Evolutionary conservation across 2,329 filamentous ascomycete genomes (phyloP), one percentile per base, ranked within the genome.

Genomic region (Penicillium sp.): DNA sequence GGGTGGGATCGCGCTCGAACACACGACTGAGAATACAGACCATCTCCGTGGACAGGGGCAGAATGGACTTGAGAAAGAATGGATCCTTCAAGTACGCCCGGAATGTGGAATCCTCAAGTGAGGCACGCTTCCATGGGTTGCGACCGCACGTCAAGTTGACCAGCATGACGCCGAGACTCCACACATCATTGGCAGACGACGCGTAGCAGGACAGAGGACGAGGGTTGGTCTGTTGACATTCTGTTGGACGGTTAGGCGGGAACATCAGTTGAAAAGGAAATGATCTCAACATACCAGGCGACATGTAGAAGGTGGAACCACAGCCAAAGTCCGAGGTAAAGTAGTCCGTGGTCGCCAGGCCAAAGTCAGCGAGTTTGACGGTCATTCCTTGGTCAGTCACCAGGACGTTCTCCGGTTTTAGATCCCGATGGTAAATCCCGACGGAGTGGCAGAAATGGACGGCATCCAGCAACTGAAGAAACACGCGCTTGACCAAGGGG

Each of bases 251-350:
- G n/a, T n/a, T n/a, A n/a, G n/a, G n/a, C n/a, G n/a, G n/a, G n/a
- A n/a, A n/a, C n/a, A n/a, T n/a, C n/a, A n/a, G n/a, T n/a, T n/a
- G n/a, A n/a, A n/a, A n/a, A n/a, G n/a, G n/a, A n/a, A n/a, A n/a
- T n/a, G n/a, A n/a, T n/a, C n/a, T n/a, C n/a, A n/a, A 71, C 78
- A 65, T 84, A 95, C 90, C 90, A 78, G 92, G 92, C 60, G 88
- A 95, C 92, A 96, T 98, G 71, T 98, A 98, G 60, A 96, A 96
- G 10, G 90, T 96, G 20, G 92, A 96, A 48, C 92, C 92, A 64
- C 92, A 98, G 58, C 92, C 92, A 67, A 95, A 95, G 65, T 98
- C 92, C 54, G 88, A 84, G 48, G 90, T 95, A 52, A 82, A 74
- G 50, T 80, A 75, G 50, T 90, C 85, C 41, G 80, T 81, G 15